Evolutionary conservation across 2,329 filamentous ascomycete genomes (phyloP).

Genomic region (Neurospora crassa): DNA sequence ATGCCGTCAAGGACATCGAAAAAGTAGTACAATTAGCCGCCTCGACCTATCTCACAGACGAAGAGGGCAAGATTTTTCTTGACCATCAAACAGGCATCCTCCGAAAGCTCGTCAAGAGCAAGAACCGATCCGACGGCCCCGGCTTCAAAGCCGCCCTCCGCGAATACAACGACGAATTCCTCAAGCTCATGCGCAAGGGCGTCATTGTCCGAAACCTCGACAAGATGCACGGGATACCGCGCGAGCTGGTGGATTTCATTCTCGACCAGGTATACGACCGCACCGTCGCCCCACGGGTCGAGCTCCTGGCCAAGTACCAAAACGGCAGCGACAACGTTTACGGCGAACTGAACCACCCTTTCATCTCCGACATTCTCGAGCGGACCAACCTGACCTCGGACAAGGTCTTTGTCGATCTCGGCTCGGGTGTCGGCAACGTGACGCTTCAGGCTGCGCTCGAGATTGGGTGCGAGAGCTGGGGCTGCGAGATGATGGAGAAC

Average conservation of each 20-base stretch:
- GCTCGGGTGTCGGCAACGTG: conserved; percentile 93
- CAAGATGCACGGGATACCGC: conserved; percentile 56
- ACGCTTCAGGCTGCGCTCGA: conserved; percentile 89
- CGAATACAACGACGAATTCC: conserved; percentile 68
- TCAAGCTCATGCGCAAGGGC: conserved; percentile 56
- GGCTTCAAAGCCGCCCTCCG: conserved; percentile 65
- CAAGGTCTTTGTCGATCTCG: conserved; percentile 87
- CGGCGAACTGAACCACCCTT: conserved; percentile 79
- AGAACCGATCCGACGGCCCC: conserved; percentile 50
- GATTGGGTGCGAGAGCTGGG: conserved; percentile 89
- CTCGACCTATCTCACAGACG: conserved; percentile 67
- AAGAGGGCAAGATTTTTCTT: conserved; percentile 57
- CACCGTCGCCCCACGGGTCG: conserved; percentile 82
- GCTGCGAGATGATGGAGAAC: conserved; percentile 92
- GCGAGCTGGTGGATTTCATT: conserved; percentile 69
- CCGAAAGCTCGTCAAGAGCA: conserved; percentile 64
- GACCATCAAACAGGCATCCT: conserved; percentile 66
- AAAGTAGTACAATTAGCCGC: conserved; percentile 60
- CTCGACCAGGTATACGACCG: conserved; percentile 83
- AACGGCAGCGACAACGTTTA: conserved; percentile 92
- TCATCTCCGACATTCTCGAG: conserved; percentile 73
- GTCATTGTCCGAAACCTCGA: conserved; percentile 65
- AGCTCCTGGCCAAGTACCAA: conserved; percentile 74
- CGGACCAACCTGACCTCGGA: conserved; percentile 68
- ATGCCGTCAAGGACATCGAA: conserved; percentile 65